Evolutionary conservation across 345 rosid species (phyloP), one percentile per base, ranked within the genome.

Genomic region (Rhizophora mangle): DNA sequence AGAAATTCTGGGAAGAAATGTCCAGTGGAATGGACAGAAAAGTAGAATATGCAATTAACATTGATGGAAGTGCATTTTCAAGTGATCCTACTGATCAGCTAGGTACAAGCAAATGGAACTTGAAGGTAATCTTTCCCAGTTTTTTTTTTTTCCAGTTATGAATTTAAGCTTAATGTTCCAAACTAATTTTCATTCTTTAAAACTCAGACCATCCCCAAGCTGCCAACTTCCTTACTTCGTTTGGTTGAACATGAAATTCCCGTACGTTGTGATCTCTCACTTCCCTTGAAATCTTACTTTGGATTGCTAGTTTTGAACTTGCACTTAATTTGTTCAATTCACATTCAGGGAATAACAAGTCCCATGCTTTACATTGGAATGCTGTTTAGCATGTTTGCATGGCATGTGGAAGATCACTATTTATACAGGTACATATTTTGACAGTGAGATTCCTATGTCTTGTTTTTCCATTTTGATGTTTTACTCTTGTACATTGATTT

Each of bases 401-500:
- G 70, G 70, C 70, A 67, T 36, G 62, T 55, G 11, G 70, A 67
- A 37, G 70, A 67, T 39, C 70, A 67, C 53, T 56, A 67, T 24
- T 26, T 67, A 10, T 57, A 36, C 31, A 54, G 69, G 68, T 64
- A 64, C 24, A 22, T 22, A 4, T 63, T 0, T 19, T 11, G 8
- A 37, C 31, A 43, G 49, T 24, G 16, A 24, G 3, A n/a, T 20
- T 29, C 16, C 6, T 51, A 6, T 65, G 37, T 10, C 3, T 64
- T 34, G 37, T 7, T 34, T 15, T 49, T 18, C 6, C 34, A 27
- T 30, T 64, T 29, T 8, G 5, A 43, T 13, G 18, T 15, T 51
- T 13, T 8, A 20, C 6, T 18, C 4, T 11, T 27, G 27, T 27
- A 64, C 7, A 16, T 46, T 62, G 49, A 36, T 37, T 62, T 27